These are phyloP conservation scores for Aspergillus sp. DNA, from an alignment of 2,329 filamentous ascomycete genomes.

Conservation along the genomic window DNA sequence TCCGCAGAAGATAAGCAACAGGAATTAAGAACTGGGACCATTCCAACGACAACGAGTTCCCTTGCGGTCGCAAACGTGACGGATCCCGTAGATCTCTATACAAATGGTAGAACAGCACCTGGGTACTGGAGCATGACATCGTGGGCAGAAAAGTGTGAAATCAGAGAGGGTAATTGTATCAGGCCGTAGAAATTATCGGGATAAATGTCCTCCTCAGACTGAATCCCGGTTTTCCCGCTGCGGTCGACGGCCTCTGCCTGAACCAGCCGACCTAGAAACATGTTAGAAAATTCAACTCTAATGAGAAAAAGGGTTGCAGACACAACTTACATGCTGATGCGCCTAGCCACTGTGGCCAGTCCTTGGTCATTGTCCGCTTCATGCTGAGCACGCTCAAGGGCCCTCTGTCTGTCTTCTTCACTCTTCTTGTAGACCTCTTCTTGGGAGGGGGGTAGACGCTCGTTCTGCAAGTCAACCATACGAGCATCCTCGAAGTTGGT, in stretches of 20 bases:
- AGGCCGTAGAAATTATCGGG: constrained; percentile 1
- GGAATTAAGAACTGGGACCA: background rate
- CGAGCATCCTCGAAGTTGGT: constrained; percentile 93
- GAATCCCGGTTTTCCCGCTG: constrained; percentile 24
- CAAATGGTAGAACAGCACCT: background rate
- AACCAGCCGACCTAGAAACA: constrained; percentile 33
- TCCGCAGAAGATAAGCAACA: background rate
- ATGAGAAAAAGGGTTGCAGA: background rate
- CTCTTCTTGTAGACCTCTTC: constrained; percentile 85
- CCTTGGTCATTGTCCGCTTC: constrained; percentile 91
- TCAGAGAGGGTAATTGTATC: background rate
- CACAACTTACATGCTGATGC: constrained; percentile 86
- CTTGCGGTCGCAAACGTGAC: background rate
- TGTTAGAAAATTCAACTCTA: constrained; percentile 9
- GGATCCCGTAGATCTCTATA: constrained; percentile 1
- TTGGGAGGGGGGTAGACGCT: constrained; percentile 83
- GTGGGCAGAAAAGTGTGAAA: background rate
- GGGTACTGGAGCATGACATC: too few relatives aligned
- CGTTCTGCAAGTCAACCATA: constrained; percentile 96
- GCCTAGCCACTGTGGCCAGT: constrained; percentile 77
- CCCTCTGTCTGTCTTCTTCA: constrained; percentile 74
- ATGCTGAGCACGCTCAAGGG: constrained; percentile 76
- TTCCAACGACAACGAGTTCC: background rate
- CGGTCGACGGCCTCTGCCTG: constrained; percentile 29
- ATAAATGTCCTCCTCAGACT: constrained; percentile 5